phyloP scores from a whole-genome alignment of 2,329 filamentous ascomycete species.

The Alternaria brassicae region DNA sequence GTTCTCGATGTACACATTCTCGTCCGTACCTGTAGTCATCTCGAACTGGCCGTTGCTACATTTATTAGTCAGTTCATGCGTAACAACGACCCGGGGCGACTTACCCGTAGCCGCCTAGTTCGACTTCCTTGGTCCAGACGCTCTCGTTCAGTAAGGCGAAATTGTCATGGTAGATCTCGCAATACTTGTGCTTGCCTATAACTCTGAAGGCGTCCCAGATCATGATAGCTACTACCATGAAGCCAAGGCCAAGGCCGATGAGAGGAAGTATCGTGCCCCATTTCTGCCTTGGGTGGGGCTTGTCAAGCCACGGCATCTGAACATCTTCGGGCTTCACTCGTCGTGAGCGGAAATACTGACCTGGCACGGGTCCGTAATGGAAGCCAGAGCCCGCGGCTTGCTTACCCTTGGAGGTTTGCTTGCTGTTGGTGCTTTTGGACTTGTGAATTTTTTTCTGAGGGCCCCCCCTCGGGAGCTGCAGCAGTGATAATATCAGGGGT shows the following conservation, averaged over 20 bases:
- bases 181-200: conserved; percentile 78
- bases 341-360: conserved; percentile 71
- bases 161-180: conserved; percentile 69
- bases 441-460: conserved; percentile 3
- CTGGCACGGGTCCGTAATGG: conserved; percentile 11
- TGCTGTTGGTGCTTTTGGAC: conserved; percentile 10
- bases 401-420: neutral
- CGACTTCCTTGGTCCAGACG: conserved; percentile 77
- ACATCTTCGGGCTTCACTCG: conserved; percentile 74
- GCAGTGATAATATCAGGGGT: neutral
- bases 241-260: conserved; percentile 72
- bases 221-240: conserved; percentile 72
- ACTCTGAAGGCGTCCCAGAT: conserved; percentile 76
- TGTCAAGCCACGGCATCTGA: conserved; percentile 79
- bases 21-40: conserved; percentile 72
- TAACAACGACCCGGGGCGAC: conserved; percentile 39
- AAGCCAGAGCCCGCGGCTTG: conserved; percentile 18
- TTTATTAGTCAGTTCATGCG: conserved; percentile 33
- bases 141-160: conserved; percentile 66
- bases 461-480: neutral
- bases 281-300: conserved; percentile 78
- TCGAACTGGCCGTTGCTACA: conserved; percentile 82
- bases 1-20: conserved; percentile 76
- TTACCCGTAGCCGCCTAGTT: conserved; percentile 78
- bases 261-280: conserved; percentile 84